Percentiles rank a stretch among this genome's conserved stretches.
These are phyloP conservation scores for Dictyostelium discoideum DNA, from an alignment of 78 protist species.

Conservation along the genomic window dicty_2.7 NC_007089.4:6202501-6203000, in stretches of 20 bases:
- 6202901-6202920: too few relatives aligned
- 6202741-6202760: not conserved
- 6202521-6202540: not conserved
- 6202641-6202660: too few relatives aligned
- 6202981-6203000: too few relatives aligned
- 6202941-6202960: too few relatives aligned
- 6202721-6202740: not conserved
- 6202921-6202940: too few relatives aligned
- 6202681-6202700: not conserved
- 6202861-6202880: not conserved
- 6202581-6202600: not conserved
- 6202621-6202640: not conserved
- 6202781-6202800: not conserved
- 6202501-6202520: not conserved
- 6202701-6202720: not conserved
- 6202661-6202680: not conserved
- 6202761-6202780: not conserved
- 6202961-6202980: too few relatives aligned
- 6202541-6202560: not conserved
- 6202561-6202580: not conserved
- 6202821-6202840: not conserved
- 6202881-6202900: not conserved
- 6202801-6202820: not conserved
- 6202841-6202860: not conserved
- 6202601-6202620: not conserved